Percentiles rank a stretch among this genome's conserved stretches.
These are phyloP conservation scores for Cymbidium sinense DNA, from an alignment of 106 monocot genomes.

Conservation along the genomic window DNA sequence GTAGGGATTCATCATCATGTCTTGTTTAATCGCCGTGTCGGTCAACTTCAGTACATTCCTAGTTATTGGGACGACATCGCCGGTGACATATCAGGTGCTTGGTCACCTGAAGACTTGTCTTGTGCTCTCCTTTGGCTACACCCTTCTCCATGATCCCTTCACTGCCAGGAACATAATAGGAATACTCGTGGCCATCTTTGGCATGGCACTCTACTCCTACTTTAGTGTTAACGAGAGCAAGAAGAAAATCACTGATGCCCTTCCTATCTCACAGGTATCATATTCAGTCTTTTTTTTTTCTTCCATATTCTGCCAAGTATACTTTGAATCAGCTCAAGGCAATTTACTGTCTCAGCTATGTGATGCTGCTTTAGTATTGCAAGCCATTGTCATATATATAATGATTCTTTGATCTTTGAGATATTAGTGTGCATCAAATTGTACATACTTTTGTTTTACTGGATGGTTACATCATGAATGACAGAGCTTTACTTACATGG, in stretches of 20 bases:
- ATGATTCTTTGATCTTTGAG: too few species aligned
- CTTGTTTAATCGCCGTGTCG: conserved; percentile 62
- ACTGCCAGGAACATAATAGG: conserved; percentile 47
- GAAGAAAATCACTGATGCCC: conserved; percentile 19
- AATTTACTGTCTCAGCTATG: too few species aligned
- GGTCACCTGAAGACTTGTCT: conserved; percentile 73
- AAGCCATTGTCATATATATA: too few species aligned
- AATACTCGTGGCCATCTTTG: conserved; percentile 57
- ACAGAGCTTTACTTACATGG: too few species aligned
- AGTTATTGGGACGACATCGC: conserved; percentile 67
- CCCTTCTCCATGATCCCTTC: conserved; percentile 54
- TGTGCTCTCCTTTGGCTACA: conserved; percentile 57
- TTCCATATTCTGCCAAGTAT: too few species aligned
- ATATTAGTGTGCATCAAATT: too few species aligned
- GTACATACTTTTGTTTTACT: too few species aligned
- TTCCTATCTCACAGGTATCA: conserved; percentile 33
- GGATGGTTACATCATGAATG: too few species aligned
- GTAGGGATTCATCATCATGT: conserved; percentile 52
- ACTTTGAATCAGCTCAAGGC: too few species aligned
- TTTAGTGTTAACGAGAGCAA: conserved; percentile 43
- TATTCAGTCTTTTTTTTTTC: too few species aligned
- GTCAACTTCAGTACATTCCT: conserved; percentile 83
- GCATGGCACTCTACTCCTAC: conserved; percentile 68
- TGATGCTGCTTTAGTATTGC: too few species aligned
- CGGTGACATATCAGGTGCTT: conserved; percentile 68